A percentile compares a stretch with the other conserved stretches of the same genome.
Evolutionary conservation across 2,329 filamentous ascomycete species (phyloP).

Genomic region (Cercospora berteroae): DNA sequence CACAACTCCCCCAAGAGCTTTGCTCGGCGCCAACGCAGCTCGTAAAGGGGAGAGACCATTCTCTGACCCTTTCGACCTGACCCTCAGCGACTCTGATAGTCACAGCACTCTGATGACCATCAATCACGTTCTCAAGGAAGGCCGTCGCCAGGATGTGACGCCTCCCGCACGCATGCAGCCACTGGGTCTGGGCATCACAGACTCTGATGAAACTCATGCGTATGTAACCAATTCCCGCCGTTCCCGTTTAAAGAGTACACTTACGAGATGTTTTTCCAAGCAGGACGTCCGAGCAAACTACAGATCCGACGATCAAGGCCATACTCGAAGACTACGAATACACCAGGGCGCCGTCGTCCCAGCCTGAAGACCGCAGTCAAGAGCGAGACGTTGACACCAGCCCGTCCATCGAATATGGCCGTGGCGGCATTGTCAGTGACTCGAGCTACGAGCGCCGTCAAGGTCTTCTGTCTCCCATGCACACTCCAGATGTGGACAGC

Average conservation of each 20-base stretch:
- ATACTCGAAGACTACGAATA: conserved; percentile 34
- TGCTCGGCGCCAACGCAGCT: conserved; percentile 7
- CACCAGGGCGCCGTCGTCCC: conserved; percentile 19
- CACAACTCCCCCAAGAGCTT: conserved; percentile 14
- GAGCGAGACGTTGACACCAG: conserved; percentile 13
- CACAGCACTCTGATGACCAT: conserved; percentile 19
- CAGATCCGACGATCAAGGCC: conserved; percentile 29
- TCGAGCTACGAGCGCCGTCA: conserved; percentile 1
- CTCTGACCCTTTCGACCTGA: conserved; percentile 32
- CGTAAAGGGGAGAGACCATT: conserved; percentile 16
- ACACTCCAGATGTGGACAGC: conserved; percentile 12
- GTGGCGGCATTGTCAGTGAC: background rate
- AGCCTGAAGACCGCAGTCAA: background rate
- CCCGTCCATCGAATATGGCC: conserved; percentile 18
- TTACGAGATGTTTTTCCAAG: conserved; percentile 37
- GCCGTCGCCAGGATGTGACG: conserved; percentile 15
- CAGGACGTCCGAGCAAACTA: conserved; percentile 27
- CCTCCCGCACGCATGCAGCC: conserved; percentile 11
- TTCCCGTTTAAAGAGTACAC: conserved; percentile 35
- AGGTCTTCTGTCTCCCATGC: conserved; percentile 12
- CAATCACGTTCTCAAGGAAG: conserved; percentile 20
- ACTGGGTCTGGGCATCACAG: conserved; percentile 20
- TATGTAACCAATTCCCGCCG: conserved; percentile 33
- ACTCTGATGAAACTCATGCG: conserved; percentile 31
- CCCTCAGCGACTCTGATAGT: conserved; percentile 28